A percentile compares a stretch with the other conserved stretches of the same genome.
These are phyloP conservation scores for Beauveria caledonica DNA, from an alignment of 2,329 filamentous ascomycete genomes.

Conservation along the genomic window DNA sequence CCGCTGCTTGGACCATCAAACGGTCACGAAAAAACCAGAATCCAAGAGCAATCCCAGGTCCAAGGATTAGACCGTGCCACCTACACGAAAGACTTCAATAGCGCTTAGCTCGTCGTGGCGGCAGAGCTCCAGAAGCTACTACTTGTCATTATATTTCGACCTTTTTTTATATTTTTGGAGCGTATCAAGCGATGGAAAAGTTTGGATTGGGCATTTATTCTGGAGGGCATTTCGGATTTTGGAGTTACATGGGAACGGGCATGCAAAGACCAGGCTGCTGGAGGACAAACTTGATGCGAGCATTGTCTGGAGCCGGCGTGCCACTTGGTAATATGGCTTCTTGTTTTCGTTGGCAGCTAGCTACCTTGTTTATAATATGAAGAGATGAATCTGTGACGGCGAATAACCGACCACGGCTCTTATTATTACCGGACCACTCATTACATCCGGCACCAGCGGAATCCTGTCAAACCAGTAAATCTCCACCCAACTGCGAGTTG, in stretches of 20 bases:
- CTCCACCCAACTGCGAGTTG: no score
- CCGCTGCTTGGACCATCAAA: constrained; percentile 20
- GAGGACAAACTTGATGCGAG: neutral
- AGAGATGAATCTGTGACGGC: no score
- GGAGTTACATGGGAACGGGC: neutral
- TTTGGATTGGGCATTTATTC: neutral
- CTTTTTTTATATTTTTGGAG: neutral
- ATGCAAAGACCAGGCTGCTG: neutral
- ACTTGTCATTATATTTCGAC: neutral
- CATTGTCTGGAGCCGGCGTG: neutral
- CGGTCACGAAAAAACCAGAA: constrained; percentile 14
- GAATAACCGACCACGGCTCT: no score
- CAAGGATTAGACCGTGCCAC: neutral
- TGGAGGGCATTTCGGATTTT: neutral
- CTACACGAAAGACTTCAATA: neutral
- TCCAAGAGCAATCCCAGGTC: constrained; percentile 23
- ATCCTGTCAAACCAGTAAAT: no score
- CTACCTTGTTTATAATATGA: no score
- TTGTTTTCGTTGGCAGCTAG: no score
- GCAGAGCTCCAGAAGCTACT: neutral
- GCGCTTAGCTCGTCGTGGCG: neutral
- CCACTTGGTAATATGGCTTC: no score
- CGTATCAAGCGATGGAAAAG: neutral
- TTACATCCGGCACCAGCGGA: no score
- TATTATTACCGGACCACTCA: no score